phyloP scores from a whole-genome alignment of 1,284 basidiomycete genomes.

The Ganoderma meredithae region DNA sequence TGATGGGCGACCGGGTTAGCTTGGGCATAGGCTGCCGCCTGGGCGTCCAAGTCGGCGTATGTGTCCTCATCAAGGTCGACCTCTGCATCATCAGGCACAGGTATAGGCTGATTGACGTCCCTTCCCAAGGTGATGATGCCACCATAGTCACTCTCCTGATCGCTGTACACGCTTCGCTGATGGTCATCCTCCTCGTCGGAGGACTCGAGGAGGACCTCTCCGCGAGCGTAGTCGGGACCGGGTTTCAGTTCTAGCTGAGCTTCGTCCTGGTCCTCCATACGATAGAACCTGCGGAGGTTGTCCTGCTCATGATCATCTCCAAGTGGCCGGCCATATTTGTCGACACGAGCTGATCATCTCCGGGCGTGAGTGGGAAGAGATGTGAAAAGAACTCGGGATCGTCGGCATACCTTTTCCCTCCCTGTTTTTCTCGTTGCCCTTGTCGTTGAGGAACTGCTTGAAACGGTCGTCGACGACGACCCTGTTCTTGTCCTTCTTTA shows the following conservation, averaged over 20 bases:
- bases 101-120: conserved; percentile 49
- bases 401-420: conserved; percentile 47
- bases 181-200: conserved; percentile 79
- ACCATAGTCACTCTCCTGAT: conserved; percentile 58
- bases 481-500: conserved; percentile 83
- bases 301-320: conserved; percentile 75
- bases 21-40: conserved; percentile 70
- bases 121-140: conserved; percentile 60
- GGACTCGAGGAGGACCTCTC: conserved; percentile 87
- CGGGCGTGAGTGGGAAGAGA: conserved; percentile 20
- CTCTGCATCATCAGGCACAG: conserved; percentile 59
- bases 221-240: conserved; percentile 88
- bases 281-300: conserved; percentile 86
- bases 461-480: conserved; percentile 96
- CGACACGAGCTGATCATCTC: conserved; percentile 65
- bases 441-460: conserved; percentile 75
- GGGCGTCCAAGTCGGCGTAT: conserved; percentile 76
- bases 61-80: conserved; percentile 83
- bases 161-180: conserved; percentile 45
- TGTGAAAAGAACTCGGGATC: conserved; percentile 16
- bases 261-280: conserved; percentile 61
- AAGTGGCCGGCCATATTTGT: conserved; percentile 92
- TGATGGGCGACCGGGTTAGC: conserved; percentile 48
- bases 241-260: conserved; percentile 47
- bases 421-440: conserved; percentile 54